These are phyloP conservation scores for Pythium phragmiticola DNA, from an alignment of 352 stramenopile species.

Conservation along the genomic window DNA sequence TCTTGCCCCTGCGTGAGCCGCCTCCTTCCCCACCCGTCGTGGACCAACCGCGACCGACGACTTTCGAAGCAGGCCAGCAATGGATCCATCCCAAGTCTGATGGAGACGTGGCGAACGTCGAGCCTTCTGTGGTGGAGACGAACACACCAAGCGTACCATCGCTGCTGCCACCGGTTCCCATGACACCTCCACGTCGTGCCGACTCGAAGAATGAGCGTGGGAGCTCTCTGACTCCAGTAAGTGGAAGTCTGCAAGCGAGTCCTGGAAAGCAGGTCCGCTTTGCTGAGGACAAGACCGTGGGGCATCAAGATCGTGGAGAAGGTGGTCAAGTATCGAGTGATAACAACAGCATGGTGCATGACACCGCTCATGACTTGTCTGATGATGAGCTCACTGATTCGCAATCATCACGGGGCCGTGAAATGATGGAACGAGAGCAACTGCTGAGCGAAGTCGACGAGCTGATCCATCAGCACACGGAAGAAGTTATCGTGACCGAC, in stretches of 20 bases:
- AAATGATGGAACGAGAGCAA: slow-evolving; percentile 10
- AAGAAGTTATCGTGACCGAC: slow-evolving; percentile 11
- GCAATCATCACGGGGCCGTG: slow-evolving; percentile 11
- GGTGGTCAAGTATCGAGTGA: not conserved
- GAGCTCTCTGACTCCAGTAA: not conserved
- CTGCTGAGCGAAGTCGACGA: slow-evolving; percentile 20
- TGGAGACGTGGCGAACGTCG: not conserved
- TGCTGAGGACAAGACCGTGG: not conserved
- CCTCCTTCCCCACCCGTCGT: not conserved
- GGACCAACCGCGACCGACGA: not conserved
- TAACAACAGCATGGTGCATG: not conserved
- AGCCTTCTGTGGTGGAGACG: not conserved
- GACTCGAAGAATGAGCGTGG: not conserved
- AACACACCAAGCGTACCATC: not conserved
- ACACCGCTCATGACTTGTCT: not conserved
- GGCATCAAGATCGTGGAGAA: not conserved
- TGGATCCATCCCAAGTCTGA: not conserved
- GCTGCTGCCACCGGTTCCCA: not conserved
- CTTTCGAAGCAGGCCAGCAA: not conserved
- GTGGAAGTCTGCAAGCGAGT: not conserved
- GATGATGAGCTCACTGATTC: slow-evolving; percentile 12
- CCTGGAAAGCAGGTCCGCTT: slow-evolving; percentile 6
- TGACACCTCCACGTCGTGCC: not conserved
- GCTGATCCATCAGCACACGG: slow-evolving; percentile 9
- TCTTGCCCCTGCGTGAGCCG: not conserved